Conservation (phyloP, 345 rosid species). For the Aegle marmelos region DNA sequence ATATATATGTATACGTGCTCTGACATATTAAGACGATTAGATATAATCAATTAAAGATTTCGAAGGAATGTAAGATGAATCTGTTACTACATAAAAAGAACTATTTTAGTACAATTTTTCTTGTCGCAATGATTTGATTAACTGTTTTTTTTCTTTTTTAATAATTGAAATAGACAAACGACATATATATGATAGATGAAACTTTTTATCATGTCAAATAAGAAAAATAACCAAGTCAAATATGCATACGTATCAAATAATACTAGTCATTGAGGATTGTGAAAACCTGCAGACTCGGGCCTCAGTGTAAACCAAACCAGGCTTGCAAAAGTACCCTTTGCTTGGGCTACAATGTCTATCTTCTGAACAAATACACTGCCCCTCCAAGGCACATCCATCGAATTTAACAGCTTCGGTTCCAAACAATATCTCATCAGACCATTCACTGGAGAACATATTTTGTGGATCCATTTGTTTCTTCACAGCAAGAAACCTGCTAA, state of each 20-base stretch:
- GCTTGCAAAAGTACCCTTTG: constrained; percentile 61
- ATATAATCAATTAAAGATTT: too few relatives aligned
- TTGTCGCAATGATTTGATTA: too few relatives aligned
- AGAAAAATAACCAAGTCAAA: background rate
- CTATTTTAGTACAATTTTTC: too few relatives aligned
- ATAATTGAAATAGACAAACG: too few relatives aligned
- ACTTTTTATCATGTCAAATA: background rate
- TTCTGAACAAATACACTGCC: constrained; percentile 77
- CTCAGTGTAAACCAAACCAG: constrained; percentile 56
- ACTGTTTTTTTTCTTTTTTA: too few relatives aligned
- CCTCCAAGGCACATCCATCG: constrained; percentile 87
- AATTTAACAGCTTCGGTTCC: constrained; percentile 40
- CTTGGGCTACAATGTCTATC: constrained; percentile 70
- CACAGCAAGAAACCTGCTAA: constrained; percentile 44
- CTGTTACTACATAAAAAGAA: too few relatives aligned
- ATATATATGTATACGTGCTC: too few relatives aligned
- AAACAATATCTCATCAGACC: constrained; percentile 66
- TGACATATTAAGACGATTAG: too few relatives aligned
- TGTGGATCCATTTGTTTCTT: constrained; percentile 69
- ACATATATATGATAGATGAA: background rate
- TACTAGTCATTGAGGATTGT: background rate
- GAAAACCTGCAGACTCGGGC: constrained; percentile 76
- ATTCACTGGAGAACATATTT: constrained; percentile 64
- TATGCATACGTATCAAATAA: background rate
- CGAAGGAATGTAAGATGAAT: too few relatives aligned